These are phyloP conservation scores for Allantophomopsis cytisporea DNA, from an alignment of 2,329 filamentous ascomycete genomes.

Conservation along the genomic window DNA sequence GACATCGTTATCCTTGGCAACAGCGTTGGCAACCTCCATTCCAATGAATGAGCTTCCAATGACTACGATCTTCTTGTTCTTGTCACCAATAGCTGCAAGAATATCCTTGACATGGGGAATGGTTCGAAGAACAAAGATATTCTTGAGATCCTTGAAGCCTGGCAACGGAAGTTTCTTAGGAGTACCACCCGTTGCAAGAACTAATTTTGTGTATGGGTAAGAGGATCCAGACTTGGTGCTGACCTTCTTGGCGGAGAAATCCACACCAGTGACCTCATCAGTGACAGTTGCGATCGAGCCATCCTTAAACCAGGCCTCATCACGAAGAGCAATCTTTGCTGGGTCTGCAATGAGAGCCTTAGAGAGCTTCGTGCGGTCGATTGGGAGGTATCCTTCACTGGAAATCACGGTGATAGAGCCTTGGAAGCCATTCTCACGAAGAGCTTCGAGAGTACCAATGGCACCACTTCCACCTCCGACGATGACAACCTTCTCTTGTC, in stretches of 20 bases:
- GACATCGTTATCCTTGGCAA: constrained; percentile 67
- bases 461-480: constrained; percentile 81
- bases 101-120: constrained; percentile 71
- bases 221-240: constrained; percentile 60
- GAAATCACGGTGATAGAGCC: constrained; percentile 75
- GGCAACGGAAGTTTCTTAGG: constrained; percentile 64
- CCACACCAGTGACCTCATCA: constrained; percentile 57
- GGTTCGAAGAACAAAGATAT: constrained; percentile 74
- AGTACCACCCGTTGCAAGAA: constrained; percentile 77
- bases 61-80: constrained; percentile 83
- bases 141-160: constrained; percentile 74
- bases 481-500: constrained; percentile 59
- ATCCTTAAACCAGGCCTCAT: constrained; percentile 62
- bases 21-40: constrained; percentile 89
- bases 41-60: constrained; percentile 94
- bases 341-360: constrained; percentile 80
- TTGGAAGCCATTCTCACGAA: constrained; percentile 69
- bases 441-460: constrained; percentile 66
- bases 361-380: constrained; percentile 90
- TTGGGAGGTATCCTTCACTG: constrained; percentile 72
- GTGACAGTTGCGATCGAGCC: constrained; percentile 42
- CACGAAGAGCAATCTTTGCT: constrained; percentile 64
- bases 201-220: constrained; percentile 73
- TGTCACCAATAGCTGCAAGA: constrained; percentile 63
- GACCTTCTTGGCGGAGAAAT: constrained; percentile 63